A percentile compares a stretch with the other conserved stretches of the same genome.
Conservation (phyloP, 306 rosid genomes). For the Clitoria ternatea region DNA sequence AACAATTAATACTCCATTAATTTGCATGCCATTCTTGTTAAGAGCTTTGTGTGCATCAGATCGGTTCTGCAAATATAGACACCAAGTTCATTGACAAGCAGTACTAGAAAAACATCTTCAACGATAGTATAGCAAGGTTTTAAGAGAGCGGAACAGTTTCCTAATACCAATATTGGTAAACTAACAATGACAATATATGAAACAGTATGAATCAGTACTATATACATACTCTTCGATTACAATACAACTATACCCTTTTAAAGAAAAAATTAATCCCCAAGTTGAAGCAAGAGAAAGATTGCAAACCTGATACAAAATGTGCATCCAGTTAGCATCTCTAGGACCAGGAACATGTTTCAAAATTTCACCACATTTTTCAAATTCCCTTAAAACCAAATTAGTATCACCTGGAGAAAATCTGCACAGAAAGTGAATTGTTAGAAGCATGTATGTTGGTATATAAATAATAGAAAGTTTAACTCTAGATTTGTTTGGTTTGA, state of each 20-base stretch:
- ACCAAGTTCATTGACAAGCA: not conserved
- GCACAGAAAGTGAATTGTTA: conserved; percentile 27
- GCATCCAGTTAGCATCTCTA: conserved; percentile 94
- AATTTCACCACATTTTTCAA: conserved; percentile 93
- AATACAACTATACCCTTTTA: not conserved
- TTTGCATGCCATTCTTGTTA: conserved; percentile 82
- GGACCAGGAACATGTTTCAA: conserved; percentile 95
- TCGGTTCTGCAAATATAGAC: conserved; percentile 55
- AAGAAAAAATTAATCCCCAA: not conserved
- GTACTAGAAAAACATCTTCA: not conserved
- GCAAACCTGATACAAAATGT: conserved; percentile 80
- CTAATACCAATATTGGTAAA: not conserved
- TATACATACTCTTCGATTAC: not conserved
- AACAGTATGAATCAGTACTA: no score
- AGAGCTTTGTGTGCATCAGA: conserved; percentile 92
- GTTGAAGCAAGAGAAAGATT: conserved; percentile 11
- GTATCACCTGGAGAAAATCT: conserved; percentile 90
- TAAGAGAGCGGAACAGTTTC: not conserved
- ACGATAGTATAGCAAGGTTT: not conserved
- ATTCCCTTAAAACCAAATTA: conserved; percentile 83
- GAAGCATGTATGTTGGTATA: not conserved
- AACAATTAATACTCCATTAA: conserved; percentile 79
- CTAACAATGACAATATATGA: not conserved
- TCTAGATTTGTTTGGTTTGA: not conserved
- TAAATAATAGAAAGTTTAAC: not conserved